Evolutionary conservation across 805 yeast species (phyloP), one percentile per base, ranked within the genome.

Genomic region (Ogataea paraovalis): DNA sequence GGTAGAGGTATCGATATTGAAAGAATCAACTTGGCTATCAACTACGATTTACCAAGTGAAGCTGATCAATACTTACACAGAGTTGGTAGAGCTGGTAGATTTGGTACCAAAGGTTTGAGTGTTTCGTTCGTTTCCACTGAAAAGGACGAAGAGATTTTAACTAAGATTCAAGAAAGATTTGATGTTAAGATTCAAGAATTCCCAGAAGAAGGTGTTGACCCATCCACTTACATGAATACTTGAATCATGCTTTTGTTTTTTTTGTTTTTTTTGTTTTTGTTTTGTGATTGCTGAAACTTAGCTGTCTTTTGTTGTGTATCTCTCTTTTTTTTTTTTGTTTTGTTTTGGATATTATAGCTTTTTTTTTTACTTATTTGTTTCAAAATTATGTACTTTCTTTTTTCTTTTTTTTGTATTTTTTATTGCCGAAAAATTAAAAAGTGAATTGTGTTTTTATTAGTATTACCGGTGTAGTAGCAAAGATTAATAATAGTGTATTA

Each of bases 71-170:
- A 94, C 73, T 81, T 92, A 68, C 99, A 92, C 78, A 89, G 99
- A 77, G 99, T 92, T 54, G 99, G 99, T 67, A 90, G 99, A 82
- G 99, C 99, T 59, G 99, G 99, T 74, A 91, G 99, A 80, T 92
- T 92, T 64, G 99, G 99, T 77, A 92, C 99, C 67, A 92, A 92
- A 76, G 99, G 99, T 75, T 82, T 94, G 62, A 96, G 97, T 45
- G 79, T 94, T 49, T 88, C 97, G 38, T 87, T 92, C 56, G 94
- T 94, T 46, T 77, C 94, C 39, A 77, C 83, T 49, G 86, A 82
- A 61, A 92, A 83, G 55, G 99, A 94, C 66, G 90, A 89, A 71
- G 88, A 85, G 72, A 87, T 91, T 39, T 78, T 94, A 69, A 86
- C 79, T 63, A 85, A 89, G 73, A 94, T 94, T 67, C 99, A 94